Evolutionary conservation across 331 rosid genomes (phyloP), one percentile per base, ranked within the genome.

Genomic region (Stylosanthes scabra): DNA sequence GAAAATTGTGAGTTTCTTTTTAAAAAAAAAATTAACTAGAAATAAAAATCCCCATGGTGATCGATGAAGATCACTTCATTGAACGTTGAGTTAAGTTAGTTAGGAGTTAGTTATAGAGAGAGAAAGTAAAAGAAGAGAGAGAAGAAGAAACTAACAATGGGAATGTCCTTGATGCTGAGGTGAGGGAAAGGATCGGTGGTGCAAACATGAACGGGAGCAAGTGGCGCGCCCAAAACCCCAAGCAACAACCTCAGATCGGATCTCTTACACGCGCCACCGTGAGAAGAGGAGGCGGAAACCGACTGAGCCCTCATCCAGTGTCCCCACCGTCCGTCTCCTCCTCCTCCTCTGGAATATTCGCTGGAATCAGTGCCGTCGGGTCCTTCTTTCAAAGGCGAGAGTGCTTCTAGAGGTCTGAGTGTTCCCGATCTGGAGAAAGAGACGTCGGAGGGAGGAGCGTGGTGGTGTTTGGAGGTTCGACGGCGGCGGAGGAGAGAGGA

Each of bases 201-300:
- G 83, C 84, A 78, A 54, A 95, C 99, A 80, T 92, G 99, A 59
- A 95, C 89, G 27, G 99, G 97, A 1, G 92, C 96, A 12, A 95
- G 88, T 13, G 99, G 99, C 3, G 99, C 99, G 56, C 97, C 99
- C 85, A 95, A 69, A 11, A 95, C 99, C 14, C 99, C 97, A 31
- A 95, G 97, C 79, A 95, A 52, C 71, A 95, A 77, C 75, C 97
- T 86, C 86, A 95, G 97, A 95, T 95, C 99, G 83, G 99, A 91
- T 63, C 83, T 83, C 63, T 88, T 92, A 54, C 76, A 82, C 9
- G 90, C 67, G 72, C 93, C 83, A 64, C 63, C 31, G 2, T 59
- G 62, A 15, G 83, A 66, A 7, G 93, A 80, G 0, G 72, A 55
- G 2, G 78, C 51, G 3, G 92, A 80, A 60, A 88, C 93, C 0